These are phyloP conservation scores for Sphagnurus paluster DNA, from an alignment of 1,284 basidiomycete species.

Conservation along the genomic window DNA sequence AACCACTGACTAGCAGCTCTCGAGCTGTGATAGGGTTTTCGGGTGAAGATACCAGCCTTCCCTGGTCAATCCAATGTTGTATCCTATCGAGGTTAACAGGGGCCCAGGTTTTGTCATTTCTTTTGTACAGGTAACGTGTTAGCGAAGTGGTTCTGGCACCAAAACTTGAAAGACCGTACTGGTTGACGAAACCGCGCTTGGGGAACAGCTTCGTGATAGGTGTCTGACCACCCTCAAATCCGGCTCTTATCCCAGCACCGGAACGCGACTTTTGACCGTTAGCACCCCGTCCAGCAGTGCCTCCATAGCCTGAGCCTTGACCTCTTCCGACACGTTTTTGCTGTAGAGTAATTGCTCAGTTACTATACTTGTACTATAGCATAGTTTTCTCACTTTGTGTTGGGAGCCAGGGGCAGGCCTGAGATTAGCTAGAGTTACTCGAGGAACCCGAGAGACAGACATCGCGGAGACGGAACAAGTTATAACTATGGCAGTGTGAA, in stretches of 20 bases:
- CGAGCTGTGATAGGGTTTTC: constrained; percentile 87
- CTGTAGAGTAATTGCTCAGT: constrained; percentile 38
- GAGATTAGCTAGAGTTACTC: constrained; percentile 62
- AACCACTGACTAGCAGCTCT: constrained; percentile 83
- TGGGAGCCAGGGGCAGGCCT: constrained; percentile 62
- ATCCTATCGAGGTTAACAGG: constrained; percentile 87
- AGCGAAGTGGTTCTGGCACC: constrained; percentile 6
- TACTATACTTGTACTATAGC: constrained; percentile 1
- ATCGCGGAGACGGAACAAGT: constrained; percentile 22
- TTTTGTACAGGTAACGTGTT: constrained; percentile 27
- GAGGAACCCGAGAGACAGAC: constrained; percentile 31
- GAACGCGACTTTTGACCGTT: constrained; percentile 96
- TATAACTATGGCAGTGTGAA: not conserved
- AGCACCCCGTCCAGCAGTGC: constrained; percentile 90
- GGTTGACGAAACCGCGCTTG: constrained; percentile 92
- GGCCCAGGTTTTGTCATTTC: constrained; percentile 74
- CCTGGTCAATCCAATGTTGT: constrained; percentile 89
- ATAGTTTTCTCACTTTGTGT: constrained; percentile 48
- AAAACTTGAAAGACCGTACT: constrained; percentile 51
- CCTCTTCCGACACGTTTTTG: constrained; percentile 95
- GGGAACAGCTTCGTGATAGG: constrained; percentile 91
- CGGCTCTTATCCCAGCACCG: constrained; percentile 84
- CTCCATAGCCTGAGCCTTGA: constrained; percentile 87
- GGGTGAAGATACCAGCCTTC: constrained; percentile 77
- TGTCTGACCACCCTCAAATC: constrained; percentile 97